A percentile compares a stretch with the other conserved stretches of the same genome.
Evolutionary conservation across 148 eudicot genomes (phyloP).

Genomic region (Rhododendron simsii): DNA sequence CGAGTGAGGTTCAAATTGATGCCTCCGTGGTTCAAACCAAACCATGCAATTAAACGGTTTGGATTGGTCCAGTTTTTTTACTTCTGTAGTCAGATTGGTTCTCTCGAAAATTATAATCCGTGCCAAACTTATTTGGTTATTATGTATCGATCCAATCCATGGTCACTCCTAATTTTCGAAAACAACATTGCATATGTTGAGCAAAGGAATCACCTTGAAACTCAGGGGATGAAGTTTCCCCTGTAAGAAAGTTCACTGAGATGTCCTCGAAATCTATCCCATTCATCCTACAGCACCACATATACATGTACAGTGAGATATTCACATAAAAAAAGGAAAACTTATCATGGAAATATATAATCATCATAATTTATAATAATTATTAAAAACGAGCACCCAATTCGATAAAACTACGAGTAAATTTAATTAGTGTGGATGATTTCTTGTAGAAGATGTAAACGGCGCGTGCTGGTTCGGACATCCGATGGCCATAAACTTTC

Average conservation of each 20-base stretch:
- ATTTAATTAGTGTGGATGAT: background rate
- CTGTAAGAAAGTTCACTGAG: slow-evolving; percentile 40
- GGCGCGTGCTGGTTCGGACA: slow-evolving; percentile 84
- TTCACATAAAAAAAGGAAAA: background rate
- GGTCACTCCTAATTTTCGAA: background rate
- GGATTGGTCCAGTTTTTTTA: no score
- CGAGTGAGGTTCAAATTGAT: no score
- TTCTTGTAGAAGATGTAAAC: slow-evolving; percentile 74
- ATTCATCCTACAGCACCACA: slow-evolving; percentile 39
- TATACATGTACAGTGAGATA: background rate
- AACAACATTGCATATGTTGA: background rate
- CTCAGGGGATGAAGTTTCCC: slow-evolving; percentile 45
- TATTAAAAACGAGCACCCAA: no score
- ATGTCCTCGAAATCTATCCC: slow-evolving; percentile 67
- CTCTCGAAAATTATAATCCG: no score
- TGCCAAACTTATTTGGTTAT: no score
- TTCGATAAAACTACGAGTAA: no score
- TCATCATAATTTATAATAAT: no score
- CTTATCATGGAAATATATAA: background rate
- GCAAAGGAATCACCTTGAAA: slow-evolving; percentile 39
- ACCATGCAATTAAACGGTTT: no score
- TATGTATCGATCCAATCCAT: background rate
- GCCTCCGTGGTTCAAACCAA: no score
- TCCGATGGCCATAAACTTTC: slow-evolving; percentile 60
- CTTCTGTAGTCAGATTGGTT: no score